Evolutionary conservation across 139 green algal genomes (phyloP).

Genomic region (Picochlorum sp.): DNA sequence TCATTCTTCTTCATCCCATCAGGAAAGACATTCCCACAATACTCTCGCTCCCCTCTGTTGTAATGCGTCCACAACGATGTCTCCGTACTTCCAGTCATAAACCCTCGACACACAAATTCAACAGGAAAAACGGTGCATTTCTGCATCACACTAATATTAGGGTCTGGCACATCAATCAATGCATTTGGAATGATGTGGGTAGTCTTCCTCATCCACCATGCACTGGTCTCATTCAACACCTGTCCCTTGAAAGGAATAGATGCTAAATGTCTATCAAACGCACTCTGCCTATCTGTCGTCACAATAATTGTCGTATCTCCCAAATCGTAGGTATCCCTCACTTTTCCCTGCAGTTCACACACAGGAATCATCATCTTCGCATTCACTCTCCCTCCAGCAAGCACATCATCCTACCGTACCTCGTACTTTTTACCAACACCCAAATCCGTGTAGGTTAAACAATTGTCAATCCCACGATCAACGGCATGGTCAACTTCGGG

Average conservation of each 20-base stretch:
- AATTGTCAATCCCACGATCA: conserved; percentile 31
- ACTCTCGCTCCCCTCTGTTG: conserved; percentile 67
- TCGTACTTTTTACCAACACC: conserved; percentile 31
- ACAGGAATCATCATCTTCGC: not conserved
- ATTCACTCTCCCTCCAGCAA: not conserved
- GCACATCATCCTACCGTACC: not conserved
- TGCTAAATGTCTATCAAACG: conserved; percentile 92
- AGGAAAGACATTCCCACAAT: conserved; percentile 93
- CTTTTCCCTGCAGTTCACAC: conserved; percentile 67
- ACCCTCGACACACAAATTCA: conserved; percentile 95
- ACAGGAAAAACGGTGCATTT: conserved; percentile 94
- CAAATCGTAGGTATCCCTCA: conserved; percentile 91
- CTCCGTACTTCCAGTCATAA: conserved; percentile 92
- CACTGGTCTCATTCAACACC: conserved; percentile 92
- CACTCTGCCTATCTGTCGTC: conserved; percentile 91
- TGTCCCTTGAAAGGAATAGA: conserved; percentile 91
- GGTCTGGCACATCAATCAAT: conserved; percentile 71
- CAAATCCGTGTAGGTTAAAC: conserved; percentile 46
- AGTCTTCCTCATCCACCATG: conserved; percentile 93
- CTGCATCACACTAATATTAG: conserved; percentile 88
- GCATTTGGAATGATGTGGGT: conserved; percentile 62
- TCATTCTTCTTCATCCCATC: conserved; percentile 96
- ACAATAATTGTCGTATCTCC: conserved; percentile 86
- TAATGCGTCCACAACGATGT: conserved; percentile 99
- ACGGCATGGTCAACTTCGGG: conserved; percentile 59